These are phyloP conservation scores for Phytopythium litorale DNA, from an alignment of 352 stramenopile genomes.

Conservation along the genomic window DNA sequence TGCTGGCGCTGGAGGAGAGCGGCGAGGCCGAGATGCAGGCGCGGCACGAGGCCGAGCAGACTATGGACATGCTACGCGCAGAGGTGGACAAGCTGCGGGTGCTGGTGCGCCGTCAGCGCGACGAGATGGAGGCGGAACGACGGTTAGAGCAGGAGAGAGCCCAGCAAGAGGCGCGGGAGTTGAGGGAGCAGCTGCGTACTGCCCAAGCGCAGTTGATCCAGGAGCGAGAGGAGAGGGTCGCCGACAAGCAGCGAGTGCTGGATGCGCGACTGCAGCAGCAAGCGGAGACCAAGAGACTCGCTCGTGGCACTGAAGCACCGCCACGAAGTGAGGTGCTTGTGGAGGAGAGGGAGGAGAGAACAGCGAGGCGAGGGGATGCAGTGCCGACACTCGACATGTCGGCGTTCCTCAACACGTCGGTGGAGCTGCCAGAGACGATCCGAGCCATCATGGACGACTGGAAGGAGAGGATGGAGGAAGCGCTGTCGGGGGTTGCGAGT, in stretches of 20 bases:
- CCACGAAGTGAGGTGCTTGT: background rate
- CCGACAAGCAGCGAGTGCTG: constrained; percentile 57
- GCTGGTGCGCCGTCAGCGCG: constrained; percentile 43
- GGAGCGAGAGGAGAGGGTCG: constrained; percentile 47
- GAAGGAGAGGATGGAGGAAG: constrained; percentile 52
- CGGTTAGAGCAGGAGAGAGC: constrained; percentile 24
- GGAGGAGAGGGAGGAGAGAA: background rate
- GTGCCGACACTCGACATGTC: constrained; percentile 26
- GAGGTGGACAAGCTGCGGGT: constrained; percentile 66
- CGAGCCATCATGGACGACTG: constrained; percentile 59
- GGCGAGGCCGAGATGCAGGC: constrained; percentile 47
- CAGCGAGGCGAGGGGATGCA: background rate
- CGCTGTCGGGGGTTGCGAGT: constrained; percentile 12
- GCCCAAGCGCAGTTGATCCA: constrained; percentile 50
- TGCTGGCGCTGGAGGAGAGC: constrained; percentile 57
- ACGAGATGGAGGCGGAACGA: constrained; percentile 36
- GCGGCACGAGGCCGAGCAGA: constrained; percentile 56
- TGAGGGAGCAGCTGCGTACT: constrained; percentile 40
- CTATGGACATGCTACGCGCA: constrained; percentile 60
- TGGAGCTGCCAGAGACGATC: constrained; percentile 50
- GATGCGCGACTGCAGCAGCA: constrained; percentile 37
- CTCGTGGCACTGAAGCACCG: background rate
- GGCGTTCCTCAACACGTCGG: constrained; percentile 53
- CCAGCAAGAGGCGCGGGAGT: constrained; percentile 26
- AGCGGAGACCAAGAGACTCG: background rate